Conservation (phyloP, 1,284 basidiomycete species). For the Trametes versicolor region DNA sequence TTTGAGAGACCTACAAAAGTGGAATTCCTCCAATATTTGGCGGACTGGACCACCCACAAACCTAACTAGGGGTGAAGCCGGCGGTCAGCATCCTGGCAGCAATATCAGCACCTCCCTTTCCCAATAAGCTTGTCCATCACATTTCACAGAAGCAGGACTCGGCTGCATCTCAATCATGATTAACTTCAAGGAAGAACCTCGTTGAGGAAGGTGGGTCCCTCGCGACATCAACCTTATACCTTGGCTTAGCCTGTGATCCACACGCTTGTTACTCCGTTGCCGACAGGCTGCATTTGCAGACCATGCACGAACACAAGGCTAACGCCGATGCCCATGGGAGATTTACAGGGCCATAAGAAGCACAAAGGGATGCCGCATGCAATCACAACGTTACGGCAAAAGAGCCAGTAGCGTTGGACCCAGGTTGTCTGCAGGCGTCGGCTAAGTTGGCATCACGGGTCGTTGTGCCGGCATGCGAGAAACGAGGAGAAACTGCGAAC, state of each 20-base stretch:
- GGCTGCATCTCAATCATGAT: background rate
- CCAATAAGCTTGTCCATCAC: background rate
- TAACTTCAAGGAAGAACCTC: too few relatives aligned
- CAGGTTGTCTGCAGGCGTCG: background rate
- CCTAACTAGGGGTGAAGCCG: slow-evolving; percentile 57
- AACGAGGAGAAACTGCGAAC: background rate
- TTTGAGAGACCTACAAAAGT: slow-evolving; percentile 60
- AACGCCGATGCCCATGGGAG: background rate
- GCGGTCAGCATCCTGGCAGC: slow-evolving; percentile 1
- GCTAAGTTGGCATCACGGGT: background rate
- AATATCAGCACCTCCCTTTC: background rate
- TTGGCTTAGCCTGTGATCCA: too few relatives aligned
- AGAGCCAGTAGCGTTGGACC: background rate
- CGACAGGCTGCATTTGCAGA: background rate
- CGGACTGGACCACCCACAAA: slow-evolving; percentile 75
- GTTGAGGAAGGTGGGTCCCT: too few relatives aligned
- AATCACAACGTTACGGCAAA: background rate
- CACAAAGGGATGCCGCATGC: background rate
- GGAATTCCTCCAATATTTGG: slow-evolving; percentile 71
- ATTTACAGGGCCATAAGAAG: background rate
- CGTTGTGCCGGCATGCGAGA: background rate
- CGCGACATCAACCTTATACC: too few relatives aligned
- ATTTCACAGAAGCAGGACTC: background rate
- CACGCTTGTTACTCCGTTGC: background rate
- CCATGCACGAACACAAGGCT: background rate